Conservation (phyloP, 2,329 filamentous ascomycete species). For the Capronia americana region DNA sequence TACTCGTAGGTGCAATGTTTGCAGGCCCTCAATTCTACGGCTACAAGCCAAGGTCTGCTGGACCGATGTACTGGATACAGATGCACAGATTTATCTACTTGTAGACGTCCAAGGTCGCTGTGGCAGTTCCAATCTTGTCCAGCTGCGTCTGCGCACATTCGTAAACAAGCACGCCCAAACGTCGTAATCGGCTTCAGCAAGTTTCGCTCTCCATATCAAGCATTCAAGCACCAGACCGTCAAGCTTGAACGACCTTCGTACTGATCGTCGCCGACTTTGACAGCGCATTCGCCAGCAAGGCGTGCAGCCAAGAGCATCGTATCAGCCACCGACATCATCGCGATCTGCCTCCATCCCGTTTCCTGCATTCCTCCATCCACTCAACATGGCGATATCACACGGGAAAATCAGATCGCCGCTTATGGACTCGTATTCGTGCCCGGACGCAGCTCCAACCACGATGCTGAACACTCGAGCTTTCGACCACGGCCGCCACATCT, state of each 20-base stretch:
- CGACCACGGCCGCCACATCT: background rate
- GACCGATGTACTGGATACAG: background rate
- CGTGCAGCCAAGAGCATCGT: constrained; percentile 5
- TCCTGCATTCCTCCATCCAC: background rate
- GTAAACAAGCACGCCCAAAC: background rate
- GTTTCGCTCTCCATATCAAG: background rate
- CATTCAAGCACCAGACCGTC: background rate
- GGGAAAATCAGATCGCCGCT: background rate
- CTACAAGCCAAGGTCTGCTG: background rate
- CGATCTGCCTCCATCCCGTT: background rate
- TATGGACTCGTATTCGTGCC: background rate
- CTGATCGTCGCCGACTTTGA: background rate
- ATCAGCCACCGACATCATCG: constrained; percentile 17
- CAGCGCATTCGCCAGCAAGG: background rate
- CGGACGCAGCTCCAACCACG: too few species aligned
- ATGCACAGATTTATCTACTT: background rate
- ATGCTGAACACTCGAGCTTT: background rate
- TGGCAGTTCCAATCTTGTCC: too few species aligned
- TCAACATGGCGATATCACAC: constrained; percentile 8
- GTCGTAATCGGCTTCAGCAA: background rate
- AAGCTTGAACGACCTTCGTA: background rate
- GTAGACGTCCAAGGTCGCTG: background rate
- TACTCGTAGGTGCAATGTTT: background rate
- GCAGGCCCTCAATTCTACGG: background rate
- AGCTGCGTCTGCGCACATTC: background rate